phyloP scores from a whole-genome alignment of 306 rosid species.

The Benincasa hispida region DNA sequence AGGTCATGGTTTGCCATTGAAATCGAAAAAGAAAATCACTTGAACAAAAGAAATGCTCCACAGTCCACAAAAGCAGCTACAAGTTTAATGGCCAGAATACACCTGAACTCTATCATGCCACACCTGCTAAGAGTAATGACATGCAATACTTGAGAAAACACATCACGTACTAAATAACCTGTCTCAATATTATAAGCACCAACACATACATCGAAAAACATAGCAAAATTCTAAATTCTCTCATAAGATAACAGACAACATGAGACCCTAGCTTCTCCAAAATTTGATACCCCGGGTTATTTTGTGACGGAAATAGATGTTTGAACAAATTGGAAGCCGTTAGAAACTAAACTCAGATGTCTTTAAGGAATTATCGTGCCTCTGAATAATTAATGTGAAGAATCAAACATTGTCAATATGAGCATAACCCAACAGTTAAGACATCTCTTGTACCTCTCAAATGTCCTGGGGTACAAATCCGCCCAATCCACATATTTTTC shows the following conservation, averaged over 20 bases:
- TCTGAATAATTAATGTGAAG: neutral
- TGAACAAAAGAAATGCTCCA: slow-evolving; percentile 8
- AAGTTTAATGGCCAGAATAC: neutral
- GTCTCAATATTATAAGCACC: neutral
- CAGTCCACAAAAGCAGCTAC: slow-evolving; percentile 15
- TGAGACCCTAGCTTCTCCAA: neutral
- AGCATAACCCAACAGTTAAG: neutral
- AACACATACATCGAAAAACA: neutral
- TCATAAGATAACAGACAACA: neutral
- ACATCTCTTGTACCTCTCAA: neutral
- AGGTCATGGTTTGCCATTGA: slow-evolving; percentile 66
- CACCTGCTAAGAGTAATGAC: neutral
- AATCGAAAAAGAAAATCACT: slow-evolving; percentile 8
- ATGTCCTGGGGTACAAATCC: neutral
- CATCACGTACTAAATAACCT: neutral
- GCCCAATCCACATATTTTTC: neutral
- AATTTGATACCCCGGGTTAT: neutral
- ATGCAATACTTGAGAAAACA: neutral
- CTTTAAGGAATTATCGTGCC: neutral
- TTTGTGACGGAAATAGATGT: neutral
- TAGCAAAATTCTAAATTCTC: neutral
- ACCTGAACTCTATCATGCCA: neutral
- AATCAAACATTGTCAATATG: neutral
- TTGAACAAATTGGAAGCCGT: neutral
- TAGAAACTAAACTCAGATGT: neutral